Evolutionary conservation across 75 land plant genomes (phyloP).

Genomic region (Picea sitchensis): DNA sequence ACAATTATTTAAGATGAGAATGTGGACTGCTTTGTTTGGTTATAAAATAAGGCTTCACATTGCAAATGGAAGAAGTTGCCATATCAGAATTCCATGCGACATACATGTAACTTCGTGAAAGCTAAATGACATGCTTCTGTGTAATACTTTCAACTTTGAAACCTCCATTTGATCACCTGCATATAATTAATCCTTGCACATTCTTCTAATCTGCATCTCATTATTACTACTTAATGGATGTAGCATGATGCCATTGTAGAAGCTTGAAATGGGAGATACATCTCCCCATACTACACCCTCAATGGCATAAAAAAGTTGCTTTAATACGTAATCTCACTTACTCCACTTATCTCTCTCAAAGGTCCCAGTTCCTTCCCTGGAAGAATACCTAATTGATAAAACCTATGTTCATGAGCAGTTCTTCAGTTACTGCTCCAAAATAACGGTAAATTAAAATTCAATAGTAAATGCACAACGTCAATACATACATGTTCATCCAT

Average conservation of each 20-base stretch:
- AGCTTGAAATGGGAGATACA: neutral
- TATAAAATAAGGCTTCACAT: no score
- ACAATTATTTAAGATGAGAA: no score
- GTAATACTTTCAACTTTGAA: neutral
- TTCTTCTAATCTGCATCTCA: neutral
- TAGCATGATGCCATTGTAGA: neutral
- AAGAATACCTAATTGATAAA: neutral
- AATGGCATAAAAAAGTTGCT: neutral
- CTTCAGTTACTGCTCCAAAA: neutral
- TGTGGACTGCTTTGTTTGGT: no score
- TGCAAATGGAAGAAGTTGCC: no score
- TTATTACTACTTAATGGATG: neutral
- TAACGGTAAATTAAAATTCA: neutral
- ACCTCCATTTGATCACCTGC: neutral
- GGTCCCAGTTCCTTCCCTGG: neutral
- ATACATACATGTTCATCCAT: neutral
- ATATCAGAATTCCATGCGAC: no score
- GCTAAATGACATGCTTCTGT: no score
- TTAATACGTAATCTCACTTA: neutral
- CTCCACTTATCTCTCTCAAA: neutral
- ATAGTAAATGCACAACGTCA: no score
- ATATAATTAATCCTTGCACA: neutral
- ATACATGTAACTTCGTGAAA: no score
- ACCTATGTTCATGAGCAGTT: neutral
- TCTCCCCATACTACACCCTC: neutral